Percentiles rank a stretch among this genome's conserved stretches.
Conservation (phyloP, 148 eudicot genomes). For the Vaccinium vitisidaea region DNA sequence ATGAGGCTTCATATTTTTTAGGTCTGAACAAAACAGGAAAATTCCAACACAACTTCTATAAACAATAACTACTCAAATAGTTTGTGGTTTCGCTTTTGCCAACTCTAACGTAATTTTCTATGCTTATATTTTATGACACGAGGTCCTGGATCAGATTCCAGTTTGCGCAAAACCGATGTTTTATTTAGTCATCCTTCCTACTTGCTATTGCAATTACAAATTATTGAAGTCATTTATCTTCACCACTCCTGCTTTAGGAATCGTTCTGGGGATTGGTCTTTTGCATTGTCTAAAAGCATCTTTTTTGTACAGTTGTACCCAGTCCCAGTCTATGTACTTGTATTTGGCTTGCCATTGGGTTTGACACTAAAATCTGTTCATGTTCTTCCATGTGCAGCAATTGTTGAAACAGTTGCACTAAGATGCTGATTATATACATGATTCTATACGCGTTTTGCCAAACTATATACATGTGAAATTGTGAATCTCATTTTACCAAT, state of each 20-base stretch:
- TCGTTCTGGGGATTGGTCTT: background rate
- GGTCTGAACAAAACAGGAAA: background rate
- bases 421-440: background rate
- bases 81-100: background rate
- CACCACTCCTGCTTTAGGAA: background rate
- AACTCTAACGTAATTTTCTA: background rate
- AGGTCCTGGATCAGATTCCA: background rate
- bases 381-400: background rate
- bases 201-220: background rate
- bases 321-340: background rate
- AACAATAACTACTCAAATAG: background rate
- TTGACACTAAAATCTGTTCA: background rate
- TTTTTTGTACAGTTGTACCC: background rate
- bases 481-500: background rate
- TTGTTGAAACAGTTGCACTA: background rate
- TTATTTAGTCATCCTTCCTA: background rate
- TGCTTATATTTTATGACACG: background rate
- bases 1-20: background rate
- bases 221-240: background rate
- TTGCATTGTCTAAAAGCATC: background rate
- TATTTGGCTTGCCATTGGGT: too few species aligned
- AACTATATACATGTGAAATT: background rate
- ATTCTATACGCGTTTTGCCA: background rate
- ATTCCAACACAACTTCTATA: background rate
- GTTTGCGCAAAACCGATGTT: background rate